Conservation (phyloP, 1,284 basidiomycete genomes). For the Irpex sp. region DNA sequence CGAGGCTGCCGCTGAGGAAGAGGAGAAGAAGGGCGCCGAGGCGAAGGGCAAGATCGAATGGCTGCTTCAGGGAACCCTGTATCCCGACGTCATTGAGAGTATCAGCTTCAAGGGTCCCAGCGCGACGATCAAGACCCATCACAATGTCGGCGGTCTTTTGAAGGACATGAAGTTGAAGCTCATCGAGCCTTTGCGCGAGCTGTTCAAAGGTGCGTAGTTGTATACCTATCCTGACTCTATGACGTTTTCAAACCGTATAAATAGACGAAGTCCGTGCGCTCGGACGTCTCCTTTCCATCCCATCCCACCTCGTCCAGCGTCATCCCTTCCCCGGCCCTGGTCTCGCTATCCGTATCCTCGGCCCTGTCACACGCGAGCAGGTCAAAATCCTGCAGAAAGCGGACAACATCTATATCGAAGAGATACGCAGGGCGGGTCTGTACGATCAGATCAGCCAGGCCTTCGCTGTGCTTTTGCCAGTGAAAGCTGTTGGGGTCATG, state of each 20-base stretch:
- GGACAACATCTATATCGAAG: constrained; percentile 96
- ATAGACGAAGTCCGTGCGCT: constrained; percentile 95
- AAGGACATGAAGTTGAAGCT: constrained; percentile 99
- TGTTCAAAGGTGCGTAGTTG: constrained; percentile 83
- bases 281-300: constrained; percentile 89
- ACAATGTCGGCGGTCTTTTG: constrained; percentile 96
- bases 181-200: constrained; percentile 95
- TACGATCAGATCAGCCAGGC: constrained; percentile 97
- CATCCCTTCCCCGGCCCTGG: constrained; percentile 99
- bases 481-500: constrained; percentile 97
- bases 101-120: constrained; percentile 99
- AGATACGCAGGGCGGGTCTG: constrained; percentile 89
- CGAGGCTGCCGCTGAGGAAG: constrained; percentile 80
- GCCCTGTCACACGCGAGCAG: constrained; percentile 90
- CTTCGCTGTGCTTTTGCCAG: constrained; percentile 95
- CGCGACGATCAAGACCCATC: constrained; percentile 99
- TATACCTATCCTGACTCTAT: too few relatives aligned
- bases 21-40: constrained; percentile 62
- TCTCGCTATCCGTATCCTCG: constrained; percentile 97
- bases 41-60: constrained; percentile 93
- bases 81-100: constrained; percentile 99
- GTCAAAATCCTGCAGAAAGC: constrained; percentile 94
- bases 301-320: constrained; percentile 89
- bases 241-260: background rate
- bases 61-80: constrained; percentile 97